phyloP scores from a whole-genome alignment of 1,139 yeast genomes.

The Hyphopichia pseudoburtonii region DNA sequence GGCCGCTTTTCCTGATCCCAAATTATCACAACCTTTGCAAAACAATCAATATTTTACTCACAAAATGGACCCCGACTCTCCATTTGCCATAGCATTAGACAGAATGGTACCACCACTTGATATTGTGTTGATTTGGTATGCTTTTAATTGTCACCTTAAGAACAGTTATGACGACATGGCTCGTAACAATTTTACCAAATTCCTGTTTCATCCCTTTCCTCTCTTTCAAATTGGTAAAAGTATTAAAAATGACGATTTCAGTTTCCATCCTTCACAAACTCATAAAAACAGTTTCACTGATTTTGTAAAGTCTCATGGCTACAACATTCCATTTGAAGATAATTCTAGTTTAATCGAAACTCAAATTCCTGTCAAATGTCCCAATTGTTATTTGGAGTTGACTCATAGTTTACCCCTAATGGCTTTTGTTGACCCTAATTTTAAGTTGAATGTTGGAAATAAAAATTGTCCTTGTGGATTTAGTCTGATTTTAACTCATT shows the following conservation, averaged over 20 bases:
- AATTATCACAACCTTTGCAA: constrained; percentile 1
- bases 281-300: constrained; percentile 3
- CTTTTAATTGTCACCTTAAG: constrained; percentile 17
- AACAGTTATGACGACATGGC: constrained; percentile 27
- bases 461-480: constrained; percentile 7
- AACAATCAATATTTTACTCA: background rate
- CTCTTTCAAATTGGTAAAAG: constrained; percentile 18
- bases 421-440: constrained; percentile 21
- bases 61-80: background rate
- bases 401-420: constrained; percentile 15
- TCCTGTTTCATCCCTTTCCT: constrained; percentile 28
- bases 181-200: constrained; percentile 20
- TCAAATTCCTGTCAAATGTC: constrained; percentile 15
- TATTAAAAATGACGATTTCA: constrained; percentile 21
- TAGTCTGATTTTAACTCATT: constrained; percentile 14
- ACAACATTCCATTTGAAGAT: constrained; percentile 3
- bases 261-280: constrained; percentile 14
- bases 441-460: constrained; percentile 6
- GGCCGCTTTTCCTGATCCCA: constrained; percentile 1
- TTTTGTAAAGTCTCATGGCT: constrained; percentile 2
- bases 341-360: constrained; percentile 3
- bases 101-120: constrained; percentile 33
- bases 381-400: constrained; percentile 15
- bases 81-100: constrained; percentile 4
- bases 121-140: constrained; percentile 43